A percentile compares a stretch with the other conserved stretches of the same genome.
These are phyloP conservation scores for Aspergillus kassunensis DNA, from an alignment of 495 filamentous ascomycete genomes.

Conservation along the genomic window DNA sequence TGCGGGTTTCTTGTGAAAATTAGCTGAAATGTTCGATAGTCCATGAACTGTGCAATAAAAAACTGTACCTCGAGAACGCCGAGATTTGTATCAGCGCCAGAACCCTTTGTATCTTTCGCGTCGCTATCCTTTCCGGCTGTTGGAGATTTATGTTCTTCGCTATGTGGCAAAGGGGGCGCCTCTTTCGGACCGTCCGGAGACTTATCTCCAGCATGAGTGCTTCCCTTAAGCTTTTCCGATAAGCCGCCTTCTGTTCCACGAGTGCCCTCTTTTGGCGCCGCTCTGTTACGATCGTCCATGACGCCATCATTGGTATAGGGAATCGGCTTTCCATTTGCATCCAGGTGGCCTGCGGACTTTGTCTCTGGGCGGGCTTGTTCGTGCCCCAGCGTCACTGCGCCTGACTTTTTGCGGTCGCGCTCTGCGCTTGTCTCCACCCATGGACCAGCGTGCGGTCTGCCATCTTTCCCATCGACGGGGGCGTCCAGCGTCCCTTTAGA, in stretches of 20 bases:
- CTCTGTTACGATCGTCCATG: constrained; percentile 79
- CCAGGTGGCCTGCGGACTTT: constrained; percentile 34
- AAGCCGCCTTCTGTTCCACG: constrained; percentile 85
- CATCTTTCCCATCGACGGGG: constrained; percentile 93
- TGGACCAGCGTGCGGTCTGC: constrained; percentile 88
- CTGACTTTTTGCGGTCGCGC: constrained; percentile 52
- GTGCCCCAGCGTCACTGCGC: constrained; percentile 21
- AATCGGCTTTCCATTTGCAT: constrained; percentile 63
- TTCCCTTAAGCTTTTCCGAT: constrained; percentile 73
- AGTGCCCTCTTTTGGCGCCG: constrained; percentile 74
- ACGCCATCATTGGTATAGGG: constrained; percentile 80
- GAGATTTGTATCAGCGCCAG: constrained; percentile 37
- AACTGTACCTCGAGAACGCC: constrained; percentile 64
- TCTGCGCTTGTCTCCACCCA: constrained; percentile 69
- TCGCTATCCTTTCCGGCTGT: constrained; percentile 37
- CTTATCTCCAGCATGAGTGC: constrained; percentile 64
- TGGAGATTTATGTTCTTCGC: constrained; percentile 60
- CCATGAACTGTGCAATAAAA: not conserved
- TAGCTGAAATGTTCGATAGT: constrained; percentile 1
- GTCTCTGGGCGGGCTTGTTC: constrained; percentile 27
- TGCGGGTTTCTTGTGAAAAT: constrained; percentile 62
- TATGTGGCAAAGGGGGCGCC: constrained; percentile 73
- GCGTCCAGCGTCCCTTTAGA: constrained; percentile 73
- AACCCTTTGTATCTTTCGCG: constrained; percentile 33
- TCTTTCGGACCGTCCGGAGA: constrained; percentile 80